Evolutionary conservation across 495 filamentous ascomycete genomes (phyloP), one percentile per base, ranked within the genome.

Genomic region (Gamarada debralockiae): DNA sequence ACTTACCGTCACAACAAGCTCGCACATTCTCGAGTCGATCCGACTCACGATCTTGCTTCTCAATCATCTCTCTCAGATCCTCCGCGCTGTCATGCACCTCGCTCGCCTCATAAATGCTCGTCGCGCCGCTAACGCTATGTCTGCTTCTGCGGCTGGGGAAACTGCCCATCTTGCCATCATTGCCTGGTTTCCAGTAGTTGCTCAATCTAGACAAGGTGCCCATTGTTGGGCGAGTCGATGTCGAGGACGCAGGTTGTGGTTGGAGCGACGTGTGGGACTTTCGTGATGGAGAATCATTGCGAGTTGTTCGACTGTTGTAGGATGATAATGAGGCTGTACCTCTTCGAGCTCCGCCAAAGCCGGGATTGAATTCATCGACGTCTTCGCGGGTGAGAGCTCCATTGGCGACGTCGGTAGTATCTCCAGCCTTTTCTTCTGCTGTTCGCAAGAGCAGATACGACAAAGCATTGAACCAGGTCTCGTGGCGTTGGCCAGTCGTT

Each of bases 391-490:
- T 86, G 55, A 78, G 56, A n/a, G n/a, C n/a, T 52, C 80, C 78
- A 25, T 70, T 74, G 2, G 74, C 73, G 50, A 77, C 69, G 53
- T 80, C 79, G 38, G 82, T 80, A 1, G 74, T 67, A 40, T 86
- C 84, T 21, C 77, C 75, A 37, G 72, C 72, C 25, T 72, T 71
- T 27, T 85, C 80, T 39, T 80, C 67, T 20, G 75, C 73, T 13
- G 86, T 88, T 36, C 90, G 83, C 18, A 95, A 70, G 24, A 97
- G 78, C 12, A 98, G 80, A 63, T 98, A 98, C 2, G 90, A 95
- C 33, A 98, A 77, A 5, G 93, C 91, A 64, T 97, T 97, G 78
- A 93, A 97, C 93, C 93, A 98, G 3, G 92, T 97, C 67, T 97
- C 93, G 58, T 98, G 93, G 48, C 93, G 78, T 62, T 96, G 90